Base-by-base conservation (phyloP, 768 basidiomycete genomes). In the Lepiota brunneoincarnata region DNA sequence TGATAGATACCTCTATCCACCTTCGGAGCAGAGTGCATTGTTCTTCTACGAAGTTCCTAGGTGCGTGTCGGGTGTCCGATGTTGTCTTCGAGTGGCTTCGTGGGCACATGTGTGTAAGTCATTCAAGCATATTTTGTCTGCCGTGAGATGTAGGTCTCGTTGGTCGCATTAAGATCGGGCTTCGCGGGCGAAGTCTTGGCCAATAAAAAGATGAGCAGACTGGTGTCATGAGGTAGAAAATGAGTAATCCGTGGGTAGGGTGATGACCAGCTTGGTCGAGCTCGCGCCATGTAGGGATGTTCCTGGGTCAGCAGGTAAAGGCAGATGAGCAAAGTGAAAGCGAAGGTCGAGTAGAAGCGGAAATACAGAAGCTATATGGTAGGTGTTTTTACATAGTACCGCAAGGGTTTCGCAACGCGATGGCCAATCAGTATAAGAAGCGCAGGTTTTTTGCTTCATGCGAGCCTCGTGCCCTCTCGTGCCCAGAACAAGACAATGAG, bases 401-500 rank as follows among this genome's bases (percentile, higher is more conserved):
- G n/a, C 7, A 28, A 28, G 26, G 26, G 37, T 31, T 36, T 39
- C 38, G 28, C 50, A 23, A 50, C 38, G 38, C 24, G 26, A 28
- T 3, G 26, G 6, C 17, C 34, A 31, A n/a, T 6, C 18, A 35
- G 31, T 34, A 44, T 51, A 51, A 43, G 43, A 51, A 42, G 43
- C 24, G 41, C 41, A 37, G 20, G 10, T 34, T 36, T n/a, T 12
- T 31, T n/a, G 42, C 9, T 24, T 34, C 10, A 23, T 35, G 45
- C 36, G 34, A 12, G 17, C 45, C 37, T 47, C 36, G 34, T 38
- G 26, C 26, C 15, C 34, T 21, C 23, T n/a, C 28, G 3, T 28
- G 26, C 31, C 28, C 24, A 39, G n/a, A n/a, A n/a, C n/a, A n/a
- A n/a, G n/a, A 46, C 37, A 37, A 54, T 54, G 44, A 54, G 45